These are phyloP conservation scores for Meyerozyma elateridarum DNA, from an alignment of 1,139 yeast species.

Conservation along the genomic window DNA sequence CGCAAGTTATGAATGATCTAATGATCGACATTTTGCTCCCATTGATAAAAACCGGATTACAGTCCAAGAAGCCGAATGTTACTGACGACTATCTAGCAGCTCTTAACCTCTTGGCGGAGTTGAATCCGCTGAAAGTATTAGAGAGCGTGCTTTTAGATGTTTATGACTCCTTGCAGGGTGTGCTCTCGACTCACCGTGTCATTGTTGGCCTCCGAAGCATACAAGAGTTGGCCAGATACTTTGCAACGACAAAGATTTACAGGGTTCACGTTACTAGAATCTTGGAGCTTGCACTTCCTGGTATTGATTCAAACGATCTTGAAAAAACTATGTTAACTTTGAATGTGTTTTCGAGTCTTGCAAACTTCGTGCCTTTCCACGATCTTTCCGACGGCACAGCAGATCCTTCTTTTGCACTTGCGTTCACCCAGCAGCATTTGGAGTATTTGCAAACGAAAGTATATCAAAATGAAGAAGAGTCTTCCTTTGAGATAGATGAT, in stretches of 20 bases:
- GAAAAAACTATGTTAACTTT: constrained; percentile 67
- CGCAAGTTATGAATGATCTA: constrained; percentile 33
- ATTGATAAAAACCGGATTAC: constrained; percentile 67
- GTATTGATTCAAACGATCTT: constrained; percentile 86
- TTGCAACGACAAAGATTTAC: constrained; percentile 61
- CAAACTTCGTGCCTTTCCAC: constrained; percentile 68
- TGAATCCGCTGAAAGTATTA: constrained; percentile 57
- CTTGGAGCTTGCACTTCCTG: constrained; percentile 66
- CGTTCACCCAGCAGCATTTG: constrained; percentile 65
- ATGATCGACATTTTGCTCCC: constrained; percentile 60
- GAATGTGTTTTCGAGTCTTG: constrained; percentile 65
- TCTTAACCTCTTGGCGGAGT: constrained; percentile 58
- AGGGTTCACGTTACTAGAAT: constrained; percentile 78
- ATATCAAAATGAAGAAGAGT: constrained; percentile 17
- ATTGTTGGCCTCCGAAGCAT: constrained; percentile 67
- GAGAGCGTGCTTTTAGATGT: constrained; percentile 68
- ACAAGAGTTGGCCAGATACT: constrained; percentile 60
- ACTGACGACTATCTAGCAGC: constrained; percentile 59
- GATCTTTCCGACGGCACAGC: constrained; percentile 43
- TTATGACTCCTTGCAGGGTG: constrained; percentile 78
- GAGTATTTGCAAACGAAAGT: constrained; percentile 39
- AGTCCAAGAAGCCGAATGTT: constrained; percentile 61
- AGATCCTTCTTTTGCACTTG: constrained; percentile 60
- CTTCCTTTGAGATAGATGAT: constrained; percentile 27
- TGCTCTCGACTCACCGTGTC: constrained; percentile 80